phyloP scores from a whole-genome alignment of 2,329 filamentous ascomycete species.

The Dothideomycetidae sp. region DNA sequence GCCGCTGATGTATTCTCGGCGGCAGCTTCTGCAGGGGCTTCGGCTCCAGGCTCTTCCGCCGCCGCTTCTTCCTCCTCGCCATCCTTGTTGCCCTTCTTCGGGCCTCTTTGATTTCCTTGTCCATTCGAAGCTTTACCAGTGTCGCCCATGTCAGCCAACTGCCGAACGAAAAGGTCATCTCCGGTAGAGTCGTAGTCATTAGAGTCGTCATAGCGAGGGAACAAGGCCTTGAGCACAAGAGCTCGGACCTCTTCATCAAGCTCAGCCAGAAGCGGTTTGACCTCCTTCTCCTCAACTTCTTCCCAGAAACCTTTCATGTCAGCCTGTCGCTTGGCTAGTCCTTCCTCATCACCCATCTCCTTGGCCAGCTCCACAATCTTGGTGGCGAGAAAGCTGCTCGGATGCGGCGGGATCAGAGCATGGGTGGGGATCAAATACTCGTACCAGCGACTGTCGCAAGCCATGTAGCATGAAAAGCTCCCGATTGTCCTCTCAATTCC shows the following conservation, averaged over 20 bases:
- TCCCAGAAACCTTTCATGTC: conserved; percentile 76
- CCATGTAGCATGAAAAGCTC: conserved; percentile 85
- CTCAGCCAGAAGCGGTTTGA: conserved; percentile 50
- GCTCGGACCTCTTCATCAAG: conserved; percentile 51
- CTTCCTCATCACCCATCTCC: conserved; percentile 56
- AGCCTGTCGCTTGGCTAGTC: conserved; percentile 52
- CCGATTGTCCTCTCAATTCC: conserved; percentile 81
- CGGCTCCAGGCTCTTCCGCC: conserved; percentile 10
- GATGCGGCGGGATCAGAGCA: conserved; percentile 82
- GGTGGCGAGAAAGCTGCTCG: conserved; percentile 69
- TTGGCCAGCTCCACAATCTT: conserved; percentile 67
- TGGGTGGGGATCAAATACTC: conserved; percentile 94
- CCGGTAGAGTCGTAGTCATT: conserved; percentile 19
- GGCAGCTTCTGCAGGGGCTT: conserved; percentile 9
- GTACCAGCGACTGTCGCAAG: conserved; percentile 91
- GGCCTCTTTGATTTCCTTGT: background rate
- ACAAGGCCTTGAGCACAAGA: conserved; percentile 47
- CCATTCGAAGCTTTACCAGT: no score
- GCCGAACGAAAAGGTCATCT: conserved; percentile 15
- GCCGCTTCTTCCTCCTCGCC: conserved; percentile 15
- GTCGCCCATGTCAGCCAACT: conserved; percentile 7
- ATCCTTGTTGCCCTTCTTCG: conserved; percentile 8
- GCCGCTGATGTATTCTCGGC: background rate
- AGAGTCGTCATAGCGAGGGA: conserved; percentile 7
- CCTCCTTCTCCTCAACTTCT: conserved; percentile 63